Conservation (phyloP, 1,284 basidiomycete species). For the Irpex sp. region DNA sequence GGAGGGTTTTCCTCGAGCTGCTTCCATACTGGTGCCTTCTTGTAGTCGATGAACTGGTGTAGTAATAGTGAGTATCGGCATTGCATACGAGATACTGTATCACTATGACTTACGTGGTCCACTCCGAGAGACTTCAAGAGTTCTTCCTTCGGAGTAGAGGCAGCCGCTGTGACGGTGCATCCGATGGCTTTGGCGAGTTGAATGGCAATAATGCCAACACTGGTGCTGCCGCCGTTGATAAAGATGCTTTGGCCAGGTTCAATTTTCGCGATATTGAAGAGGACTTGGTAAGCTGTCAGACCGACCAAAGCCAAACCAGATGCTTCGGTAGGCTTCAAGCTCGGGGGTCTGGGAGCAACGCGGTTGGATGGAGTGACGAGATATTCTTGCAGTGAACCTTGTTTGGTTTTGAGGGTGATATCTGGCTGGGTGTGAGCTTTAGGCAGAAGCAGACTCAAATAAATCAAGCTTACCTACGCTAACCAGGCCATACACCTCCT, state of each 20-base stretch:
- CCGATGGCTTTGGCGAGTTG: conserved; percentile 59
- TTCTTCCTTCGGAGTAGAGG: conserved; percentile 46
- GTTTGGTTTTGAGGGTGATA: conserved; percentile 24
- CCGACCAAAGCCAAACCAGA: conserved; percentile 52
- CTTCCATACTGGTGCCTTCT: conserved; percentile 23
- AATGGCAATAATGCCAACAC: conserved; percentile 58
- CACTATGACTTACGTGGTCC: conserved; percentile 30
- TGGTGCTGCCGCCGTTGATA: conserved; percentile 60
- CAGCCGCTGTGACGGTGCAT: conserved; percentile 49
- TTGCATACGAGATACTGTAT: neutral
- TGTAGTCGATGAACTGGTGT: conserved; percentile 38
- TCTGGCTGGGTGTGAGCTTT: neutral
- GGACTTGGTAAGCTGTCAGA: conserved; percentile 50
- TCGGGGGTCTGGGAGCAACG: conserved; percentile 40
- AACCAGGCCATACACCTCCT: conserved; percentile 54
- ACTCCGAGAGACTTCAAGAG: conserved; percentile 37
- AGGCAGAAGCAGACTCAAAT: neutral
- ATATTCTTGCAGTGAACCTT: conserved; percentile 55
- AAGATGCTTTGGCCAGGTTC: conserved; percentile 47
- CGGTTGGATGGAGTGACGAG: conserved; percentile 35
- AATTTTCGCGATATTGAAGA: conserved; percentile 37
- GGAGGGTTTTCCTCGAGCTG: conserved; percentile 24
- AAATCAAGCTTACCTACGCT: conserved; percentile 29
- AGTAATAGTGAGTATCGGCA: neutral
- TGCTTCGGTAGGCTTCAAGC: conserved; percentile 46